These are phyloP conservation scores for Pyrenopolyporus hunteri DNA, from an alignment of 495 filamentous ascomycete species.

Conservation along the genomic window DNA sequence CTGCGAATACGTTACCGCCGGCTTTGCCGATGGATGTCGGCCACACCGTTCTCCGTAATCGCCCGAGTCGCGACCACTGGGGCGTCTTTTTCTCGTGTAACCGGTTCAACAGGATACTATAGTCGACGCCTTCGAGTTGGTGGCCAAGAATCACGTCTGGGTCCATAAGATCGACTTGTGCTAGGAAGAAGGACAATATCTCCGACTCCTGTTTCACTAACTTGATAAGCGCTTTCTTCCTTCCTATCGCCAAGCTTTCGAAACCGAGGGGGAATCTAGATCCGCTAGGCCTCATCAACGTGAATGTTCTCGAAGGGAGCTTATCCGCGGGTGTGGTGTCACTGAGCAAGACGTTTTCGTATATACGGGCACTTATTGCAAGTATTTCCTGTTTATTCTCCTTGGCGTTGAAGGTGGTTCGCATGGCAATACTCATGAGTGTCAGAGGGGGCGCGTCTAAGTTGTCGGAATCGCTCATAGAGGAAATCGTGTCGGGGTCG, in stretches of 20 bases:
- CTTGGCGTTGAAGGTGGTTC: constrained; percentile 86
- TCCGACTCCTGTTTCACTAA: constrained; percentile 81
- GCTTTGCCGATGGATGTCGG: constrained; percentile 85
- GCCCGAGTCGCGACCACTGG: constrained; percentile 89
- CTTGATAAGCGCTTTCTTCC: constrained; percentile 74
- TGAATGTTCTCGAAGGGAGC: constrained; percentile 88
- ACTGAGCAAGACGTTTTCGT: constrained; percentile 84
- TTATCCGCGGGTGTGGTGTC: constrained; percentile 89
- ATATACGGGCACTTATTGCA: constrained; percentile 85
- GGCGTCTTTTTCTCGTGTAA: constrained; percentile 89
- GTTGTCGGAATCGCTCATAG: constrained; percentile 75
- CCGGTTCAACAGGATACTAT: constrained; percentile 84
- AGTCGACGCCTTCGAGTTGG: constrained; percentile 94
- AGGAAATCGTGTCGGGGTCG: constrained; percentile 73
- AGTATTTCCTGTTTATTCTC: constrained; percentile 97
- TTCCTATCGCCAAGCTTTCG: constrained; percentile 66
- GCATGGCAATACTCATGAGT: constrained; percentile 89
- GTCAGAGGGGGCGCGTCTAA: constrained; percentile 85
- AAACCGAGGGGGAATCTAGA: constrained; percentile 83
- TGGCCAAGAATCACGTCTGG: constrained; percentile 97
- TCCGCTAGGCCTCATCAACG: constrained; percentile 81
- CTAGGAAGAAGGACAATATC: constrained; percentile 84
- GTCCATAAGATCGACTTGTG: constrained; percentile 83
- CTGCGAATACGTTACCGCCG: constrained; percentile 86
- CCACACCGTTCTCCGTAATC: constrained; percentile 84